Conservation (phyloP, 2,329 filamentous ascomycete genomes). For the Botrytis sinoallii region DNA sequence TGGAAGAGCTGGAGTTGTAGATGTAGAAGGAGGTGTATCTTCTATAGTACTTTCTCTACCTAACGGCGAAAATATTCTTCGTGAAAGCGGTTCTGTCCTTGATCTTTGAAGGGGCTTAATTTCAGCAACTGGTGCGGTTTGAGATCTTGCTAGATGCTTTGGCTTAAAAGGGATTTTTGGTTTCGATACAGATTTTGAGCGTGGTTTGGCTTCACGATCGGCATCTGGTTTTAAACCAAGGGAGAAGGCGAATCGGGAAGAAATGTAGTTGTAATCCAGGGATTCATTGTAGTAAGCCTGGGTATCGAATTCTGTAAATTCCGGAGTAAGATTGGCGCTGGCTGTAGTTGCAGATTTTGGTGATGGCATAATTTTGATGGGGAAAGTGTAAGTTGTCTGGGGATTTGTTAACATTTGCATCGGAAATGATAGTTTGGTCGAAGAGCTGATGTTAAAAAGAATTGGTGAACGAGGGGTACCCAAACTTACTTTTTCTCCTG, state of each 20-base stretch:
- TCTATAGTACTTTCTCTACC: neutral
- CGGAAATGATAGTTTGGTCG: neutral
- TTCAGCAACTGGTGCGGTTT: slow-evolving; percentile 6
- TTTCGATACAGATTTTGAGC: slow-evolving; percentile 11
- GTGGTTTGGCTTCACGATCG: slow-evolving; percentile 2
- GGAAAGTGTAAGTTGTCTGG: slow-evolving; percentile 17
- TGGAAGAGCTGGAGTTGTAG: neutral
- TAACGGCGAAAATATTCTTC: slow-evolving; percentile 1
- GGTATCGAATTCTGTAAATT: slow-evolving; percentile 10
- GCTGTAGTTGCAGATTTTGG: slow-evolving; percentile 5
- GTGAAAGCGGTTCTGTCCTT: neutral
- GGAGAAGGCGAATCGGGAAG: slow-evolving; percentile 7
- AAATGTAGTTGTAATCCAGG: slow-evolving; percentile 16
- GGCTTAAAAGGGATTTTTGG: slow-evolving; percentile 7
- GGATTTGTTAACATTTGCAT: neutral
- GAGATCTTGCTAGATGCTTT: slow-evolving; percentile 6
- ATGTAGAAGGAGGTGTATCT: neutral
- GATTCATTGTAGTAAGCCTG: slow-evolving; percentile 18
- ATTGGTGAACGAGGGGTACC: neutral
- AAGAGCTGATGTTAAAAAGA: neutral
- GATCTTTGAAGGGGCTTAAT: slow-evolving; percentile 6
- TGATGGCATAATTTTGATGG: slow-evolving; percentile 17
- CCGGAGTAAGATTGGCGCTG: neutral
- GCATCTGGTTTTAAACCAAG: slow-evolving; percentile 12
- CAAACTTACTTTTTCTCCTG: slow-evolving; percentile 10